These are phyloP conservation scores for Neofusicoccum kwambonambiense DNA, from an alignment of 2,329 filamentous ascomycete species.

Conservation along the genomic window DNA sequence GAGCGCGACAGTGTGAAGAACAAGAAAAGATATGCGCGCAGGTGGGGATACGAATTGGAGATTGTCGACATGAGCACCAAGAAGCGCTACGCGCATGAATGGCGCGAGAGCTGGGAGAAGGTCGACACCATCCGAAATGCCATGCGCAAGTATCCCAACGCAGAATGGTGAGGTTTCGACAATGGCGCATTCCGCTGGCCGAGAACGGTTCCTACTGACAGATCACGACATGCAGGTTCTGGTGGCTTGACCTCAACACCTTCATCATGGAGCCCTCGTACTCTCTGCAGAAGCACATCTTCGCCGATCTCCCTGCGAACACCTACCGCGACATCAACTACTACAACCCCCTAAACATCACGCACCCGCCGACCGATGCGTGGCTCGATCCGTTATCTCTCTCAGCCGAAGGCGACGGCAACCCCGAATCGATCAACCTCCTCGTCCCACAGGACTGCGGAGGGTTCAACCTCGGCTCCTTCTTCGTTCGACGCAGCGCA, in stretches of 20 bases:
- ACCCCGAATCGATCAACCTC: slow-evolving; percentile 77
- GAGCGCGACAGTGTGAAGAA: slow-evolving; percentile 95
- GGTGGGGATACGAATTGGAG: slow-evolving; percentile 94
- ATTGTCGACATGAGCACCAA: slow-evolving; percentile 98
- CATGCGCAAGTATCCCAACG: slow-evolving; percentile 89
- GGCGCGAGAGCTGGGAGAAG: slow-evolving; percentile 99
- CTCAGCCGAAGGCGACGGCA: slow-evolving; percentile 74
- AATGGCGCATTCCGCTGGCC: too few species aligned
- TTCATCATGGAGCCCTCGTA: slow-evolving; percentile 96
- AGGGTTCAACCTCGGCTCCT: slow-evolving; percentile 95
- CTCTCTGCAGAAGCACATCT: slow-evolving; percentile 87
- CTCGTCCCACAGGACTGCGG: slow-evolving; percentile 90
- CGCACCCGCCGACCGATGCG: slow-evolving; percentile 70
- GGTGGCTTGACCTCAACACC: slow-evolving; percentile 98
- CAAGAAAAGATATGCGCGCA: slow-evolving; percentile 81
- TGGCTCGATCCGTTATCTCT: slow-evolving; percentile 75
- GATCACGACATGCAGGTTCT: slow-evolving; percentile 68
- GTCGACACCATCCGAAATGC: slow-evolving; percentile 87
- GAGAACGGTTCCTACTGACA: background rate
- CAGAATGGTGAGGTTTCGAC: slow-evolving; percentile 74
- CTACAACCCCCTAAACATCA: slow-evolving; percentile 93
- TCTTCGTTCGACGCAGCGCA: slow-evolving; percentile 79
- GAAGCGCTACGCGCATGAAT: slow-evolving; percentile 97
- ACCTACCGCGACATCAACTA: slow-evolving; percentile 94
- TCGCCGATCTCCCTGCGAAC: slow-evolving; percentile 70